Percentiles rank a stretch among this genome's conserved stretches.
Evolutionary conservation across 805 yeast genomes (phyloP).

Genomic region (Torulaspora quercuum): DNA sequence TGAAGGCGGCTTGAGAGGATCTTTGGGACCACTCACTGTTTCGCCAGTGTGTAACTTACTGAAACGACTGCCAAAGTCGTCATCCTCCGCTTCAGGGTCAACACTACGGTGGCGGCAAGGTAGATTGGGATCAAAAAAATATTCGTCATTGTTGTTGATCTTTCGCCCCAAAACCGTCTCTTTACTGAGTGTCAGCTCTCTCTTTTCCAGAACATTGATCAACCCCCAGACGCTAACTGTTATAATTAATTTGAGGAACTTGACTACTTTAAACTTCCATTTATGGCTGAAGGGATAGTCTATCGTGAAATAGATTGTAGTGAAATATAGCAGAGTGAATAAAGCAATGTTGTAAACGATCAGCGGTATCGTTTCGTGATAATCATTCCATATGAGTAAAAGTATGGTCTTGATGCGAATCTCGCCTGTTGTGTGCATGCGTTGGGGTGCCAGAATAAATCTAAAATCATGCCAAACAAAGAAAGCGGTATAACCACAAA

Average conservation of each 20-base stretch:
- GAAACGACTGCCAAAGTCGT: constrained; percentile 3
- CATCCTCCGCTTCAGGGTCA: constrained; percentile 1
- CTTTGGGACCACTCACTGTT: background rate
- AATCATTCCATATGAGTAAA: constrained; percentile 25
- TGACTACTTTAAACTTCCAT: constrained; percentile 28
- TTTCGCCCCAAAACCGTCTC: constrained; percentile 34
- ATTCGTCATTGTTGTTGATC: constrained; percentile 30
- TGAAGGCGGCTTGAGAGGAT: background rate
- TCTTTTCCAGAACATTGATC: constrained; percentile 30
- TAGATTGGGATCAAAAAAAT: constrained; percentile 28
- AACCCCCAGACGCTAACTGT: constrained; percentile 37
- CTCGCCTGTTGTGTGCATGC: constrained; percentile 7
- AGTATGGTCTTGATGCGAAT: constrained; percentile 12
- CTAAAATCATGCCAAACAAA: constrained; percentile 30
- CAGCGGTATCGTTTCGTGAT: constrained; percentile 30
- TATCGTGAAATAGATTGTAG: constrained; percentile 19
- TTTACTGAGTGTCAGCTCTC: constrained; percentile 27
- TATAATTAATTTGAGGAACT: constrained; percentile 27
- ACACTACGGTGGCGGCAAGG: constrained; percentile 1
- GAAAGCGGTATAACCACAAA: constrained; percentile 16
- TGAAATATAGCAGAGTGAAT: constrained; percentile 18
- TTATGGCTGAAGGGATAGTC: constrained; percentile 5
- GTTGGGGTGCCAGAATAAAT: constrained; percentile 24
- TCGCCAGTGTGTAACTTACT: background rate
- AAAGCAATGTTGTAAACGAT: constrained; percentile 24